These are phyloP conservation scores for Dactylellina sp. DNA, from an alignment of 2,329 filamentous ascomycete genomes.

Conservation along the genomic window DNA sequence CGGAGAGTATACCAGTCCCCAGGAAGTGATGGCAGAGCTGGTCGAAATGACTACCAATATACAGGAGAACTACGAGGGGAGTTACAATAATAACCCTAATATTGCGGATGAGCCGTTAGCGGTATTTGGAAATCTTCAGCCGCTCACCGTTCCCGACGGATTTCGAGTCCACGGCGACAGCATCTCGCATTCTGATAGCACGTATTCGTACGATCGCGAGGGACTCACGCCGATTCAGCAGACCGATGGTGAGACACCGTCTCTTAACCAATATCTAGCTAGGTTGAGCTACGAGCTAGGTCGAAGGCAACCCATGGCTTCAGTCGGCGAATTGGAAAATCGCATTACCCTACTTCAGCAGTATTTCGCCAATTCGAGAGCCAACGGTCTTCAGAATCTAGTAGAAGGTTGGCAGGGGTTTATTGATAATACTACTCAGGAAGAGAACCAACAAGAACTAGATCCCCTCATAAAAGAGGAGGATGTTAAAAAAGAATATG, in stretches of 20 bases:
- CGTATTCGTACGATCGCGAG: too few relatives aligned
- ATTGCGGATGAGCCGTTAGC: neutral
- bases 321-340: conserved; percentile 13
- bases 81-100: too few relatives aligned
- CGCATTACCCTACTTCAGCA: neutral
- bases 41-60: neutral
- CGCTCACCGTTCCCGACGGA: neutral
- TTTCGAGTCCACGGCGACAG: neutral
- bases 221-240: neutral
- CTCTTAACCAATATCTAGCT: conserved; percentile 1
- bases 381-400: neutral
- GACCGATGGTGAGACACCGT: neutral
- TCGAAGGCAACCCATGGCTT: conserved; percentile 10
- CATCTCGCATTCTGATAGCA: too few relatives aligned
- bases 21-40: conserved; percentile 3
- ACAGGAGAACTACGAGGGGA: neutral
- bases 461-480: conserved; percentile 4
- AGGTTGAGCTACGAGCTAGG: conserved; percentile 8
- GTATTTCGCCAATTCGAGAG: neutral
- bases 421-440: neutral
- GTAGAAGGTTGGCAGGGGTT: neutral
- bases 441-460: neutral
- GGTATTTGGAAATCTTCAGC: neutral
- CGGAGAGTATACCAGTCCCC: neutral
- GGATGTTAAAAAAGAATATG: neutral